Evolutionary conservation across 1,139 yeast genomes (phyloP), one percentile per base, ranked within the genome.

Genomic region (Hemisphaericaspora subhashii): DNA sequence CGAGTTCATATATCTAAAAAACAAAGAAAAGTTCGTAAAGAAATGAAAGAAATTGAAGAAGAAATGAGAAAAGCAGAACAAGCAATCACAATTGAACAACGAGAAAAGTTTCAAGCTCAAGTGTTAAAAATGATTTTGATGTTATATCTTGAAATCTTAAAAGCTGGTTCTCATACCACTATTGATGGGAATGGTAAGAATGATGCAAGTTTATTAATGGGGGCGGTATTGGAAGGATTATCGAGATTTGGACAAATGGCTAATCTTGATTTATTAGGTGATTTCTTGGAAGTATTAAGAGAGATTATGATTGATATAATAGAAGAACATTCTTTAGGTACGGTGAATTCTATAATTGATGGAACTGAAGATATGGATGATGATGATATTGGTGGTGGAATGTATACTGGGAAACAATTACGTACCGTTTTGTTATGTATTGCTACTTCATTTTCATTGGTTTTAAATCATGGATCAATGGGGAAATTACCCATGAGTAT

Each of bases 241-340:
- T 86, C 97, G 2, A 81, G 80, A 57, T 89, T 84, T 57, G 96
- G 98, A 3, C 92, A 84, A 55, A 83, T 90, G 81, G 90, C 95
- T 26, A 92, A 92, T 57, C 80, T 92, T 39, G 98, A 92, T 50
- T 70, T 92, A 39, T 75, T 92, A 51, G 98, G 98, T 21, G 98
- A 92, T 59, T 81, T 92, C 60, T 71, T 92, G 36, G 95, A 86
- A 58, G 96, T 89, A 3, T 73, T 92, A 55, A 74, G 94, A 51
- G 98, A 92, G 60, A 74, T 86, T 21, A 78, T 86, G 62, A 54
- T 62, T 15, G 84, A 79, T 46, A 60, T 68, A 13, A 51, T 68
- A 13, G 60, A 58, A 4, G 62, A 59, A 17, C 68, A 66, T 45
- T 53, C 70, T 3, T 45, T 66, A 25, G 40, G 40, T 15, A n/a